These are phyloP conservation scores for Nannizzia gypsea DNA, from an alignment of 2,329 filamentous ascomycete genomes.

Conservation along the genomic window DNA sequence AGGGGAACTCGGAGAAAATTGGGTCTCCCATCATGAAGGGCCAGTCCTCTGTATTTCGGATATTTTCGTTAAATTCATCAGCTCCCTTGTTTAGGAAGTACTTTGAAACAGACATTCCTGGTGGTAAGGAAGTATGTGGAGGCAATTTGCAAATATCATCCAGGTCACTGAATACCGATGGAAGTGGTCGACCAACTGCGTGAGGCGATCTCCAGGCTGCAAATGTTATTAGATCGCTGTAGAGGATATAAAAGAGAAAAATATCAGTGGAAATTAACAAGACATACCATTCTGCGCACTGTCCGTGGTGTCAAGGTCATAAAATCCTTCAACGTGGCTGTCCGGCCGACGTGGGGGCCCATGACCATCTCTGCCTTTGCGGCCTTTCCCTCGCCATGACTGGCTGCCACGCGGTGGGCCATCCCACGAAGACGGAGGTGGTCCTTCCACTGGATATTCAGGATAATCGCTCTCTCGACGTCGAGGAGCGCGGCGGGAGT, in stretches of 20 bases:
- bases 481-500: constrained; percentile 7
- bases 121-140: constrained; percentile 14
- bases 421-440: constrained; percentile 8
- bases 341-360: background rate
- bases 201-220: constrained; percentile 16
- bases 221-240: background rate
- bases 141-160: constrained; percentile 20
- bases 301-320: constrained; percentile 11
- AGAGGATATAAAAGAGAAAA: background rate
- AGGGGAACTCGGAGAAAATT: constrained; percentile 37
- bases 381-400: background rate
- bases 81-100: constrained; percentile 36
- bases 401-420: background rate
- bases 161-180: constrained; percentile 18
- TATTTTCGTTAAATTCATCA: constrained; percentile 35
- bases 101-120: constrained; percentile 38
- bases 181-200: constrained; percentile 19
- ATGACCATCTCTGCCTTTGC: background rate
- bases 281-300: constrained; percentile 13
- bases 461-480: constrained; percentile 8
- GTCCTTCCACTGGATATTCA: constrained; percentile 6
- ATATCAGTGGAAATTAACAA: background rate
- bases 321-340: constrained; percentile 3
- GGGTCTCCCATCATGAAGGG: constrained; percentile 39
- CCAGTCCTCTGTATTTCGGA: constrained; percentile 42